Conservation (phyloP, 1,139 yeast species). For the Candida sp. region DNA sequence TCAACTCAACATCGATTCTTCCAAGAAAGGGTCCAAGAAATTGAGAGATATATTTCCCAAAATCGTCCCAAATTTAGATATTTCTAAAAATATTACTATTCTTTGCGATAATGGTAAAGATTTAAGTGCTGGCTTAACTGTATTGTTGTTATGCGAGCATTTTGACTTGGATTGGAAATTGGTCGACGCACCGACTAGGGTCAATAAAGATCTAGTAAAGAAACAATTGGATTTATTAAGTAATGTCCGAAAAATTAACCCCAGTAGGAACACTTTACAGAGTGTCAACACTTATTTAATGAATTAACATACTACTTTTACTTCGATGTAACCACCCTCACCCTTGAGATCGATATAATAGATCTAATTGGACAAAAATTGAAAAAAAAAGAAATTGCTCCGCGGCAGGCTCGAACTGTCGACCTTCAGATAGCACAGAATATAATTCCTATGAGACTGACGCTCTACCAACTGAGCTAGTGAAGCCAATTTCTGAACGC, state of each 20-base stretch:
- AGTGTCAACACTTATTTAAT: conserved; percentile 50
- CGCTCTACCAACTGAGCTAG: conserved; percentile 52
- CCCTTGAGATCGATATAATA: too few relatives aligned
- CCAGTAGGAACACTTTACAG: conserved; percentile 75
- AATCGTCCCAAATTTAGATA: conserved; percentile 21
- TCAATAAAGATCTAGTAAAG: conserved; percentile 52
- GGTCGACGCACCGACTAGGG: conserved; percentile 12
- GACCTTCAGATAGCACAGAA: conserved; percentile 47
- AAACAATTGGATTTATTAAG: conserved; percentile 53
- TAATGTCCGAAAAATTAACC: conserved; percentile 51
- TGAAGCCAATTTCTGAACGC: conserved; percentile 23
- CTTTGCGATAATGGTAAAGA: conserved; percentile 68
- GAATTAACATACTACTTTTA: conserved; percentile 4
- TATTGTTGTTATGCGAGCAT: conserved; percentile 47
- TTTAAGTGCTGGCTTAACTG: conserved; percentile 56
- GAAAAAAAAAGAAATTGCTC: conserved; percentile 29
- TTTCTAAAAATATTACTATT: conserved; percentile 27
- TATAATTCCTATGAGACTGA: conserved; percentile 30
- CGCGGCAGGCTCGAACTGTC: conserved; percentile 57
- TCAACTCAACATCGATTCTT: conserved; percentile 32
- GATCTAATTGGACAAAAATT: not conserved
- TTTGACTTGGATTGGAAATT: conserved; percentile 42
- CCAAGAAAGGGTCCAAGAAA: conserved; percentile 63
- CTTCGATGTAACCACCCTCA: too few relatives aligned
- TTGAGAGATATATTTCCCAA: conserved; percentile 43